Evolutionary conservation across 257 asterid species (phyloP).

Genomic region (Anisodus tanguticus): DNA sequence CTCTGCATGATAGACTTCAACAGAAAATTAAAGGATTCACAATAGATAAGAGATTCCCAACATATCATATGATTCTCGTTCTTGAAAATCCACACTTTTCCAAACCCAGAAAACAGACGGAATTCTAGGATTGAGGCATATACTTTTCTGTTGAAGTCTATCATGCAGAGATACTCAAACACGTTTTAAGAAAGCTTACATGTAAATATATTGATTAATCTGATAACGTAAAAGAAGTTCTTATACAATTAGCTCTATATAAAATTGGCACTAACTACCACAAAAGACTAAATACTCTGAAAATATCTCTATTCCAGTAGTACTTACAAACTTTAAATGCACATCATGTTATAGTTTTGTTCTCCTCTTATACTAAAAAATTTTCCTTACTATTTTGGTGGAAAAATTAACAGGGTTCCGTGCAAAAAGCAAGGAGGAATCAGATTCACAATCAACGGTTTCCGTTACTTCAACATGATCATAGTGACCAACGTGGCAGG

Average conservation of each 20-base stretch:
- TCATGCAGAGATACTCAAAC: not conserved
- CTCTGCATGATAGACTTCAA: not conserved
- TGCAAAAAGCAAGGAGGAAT: slow-evolving; percentile 73
- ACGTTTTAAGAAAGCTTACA: not conserved
- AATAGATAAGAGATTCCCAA: too few relatives aligned
- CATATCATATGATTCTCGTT: too few relatives aligned
- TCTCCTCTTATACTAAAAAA: not conserved
- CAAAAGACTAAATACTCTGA: not conserved
- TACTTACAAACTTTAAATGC: not conserved
- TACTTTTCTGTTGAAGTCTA: too few relatives aligned
- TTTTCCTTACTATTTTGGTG: slow-evolving; percentile 4
- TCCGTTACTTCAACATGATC: slow-evolving; percentile 69
- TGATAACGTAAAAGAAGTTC: rapidly evolving
- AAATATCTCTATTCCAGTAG: not conserved
- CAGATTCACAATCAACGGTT: slow-evolving; percentile 75
- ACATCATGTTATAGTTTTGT: not conserved
- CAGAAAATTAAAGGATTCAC: too few relatives aligned
- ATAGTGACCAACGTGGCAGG: slow-evolving; percentile 75
- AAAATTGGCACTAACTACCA: not conserved
- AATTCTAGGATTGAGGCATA: too few relatives aligned
- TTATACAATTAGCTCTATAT: too few relatives aligned
- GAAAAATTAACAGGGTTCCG: slow-evolving; percentile 39
- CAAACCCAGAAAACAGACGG: too few relatives aligned
- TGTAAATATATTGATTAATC: not conserved
- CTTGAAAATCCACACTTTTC: too few relatives aligned